These are phyloP conservation scores for Musa schizocarpa DNA, from an alignment of 176 grass and related monocot genomes.

Conservation along the genomic window DNA sequence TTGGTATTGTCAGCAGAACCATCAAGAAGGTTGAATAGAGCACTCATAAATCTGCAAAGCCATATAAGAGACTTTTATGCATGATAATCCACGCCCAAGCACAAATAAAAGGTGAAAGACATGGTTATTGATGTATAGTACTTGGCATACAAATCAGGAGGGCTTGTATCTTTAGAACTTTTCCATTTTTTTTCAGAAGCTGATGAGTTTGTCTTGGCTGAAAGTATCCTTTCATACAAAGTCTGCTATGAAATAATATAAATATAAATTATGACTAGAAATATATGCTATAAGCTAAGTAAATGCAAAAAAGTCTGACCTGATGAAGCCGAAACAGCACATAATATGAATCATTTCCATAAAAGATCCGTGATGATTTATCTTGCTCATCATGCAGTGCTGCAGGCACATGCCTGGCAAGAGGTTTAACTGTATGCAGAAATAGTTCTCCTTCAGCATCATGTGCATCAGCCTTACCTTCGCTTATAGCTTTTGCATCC, in stretches of 20 bases:
- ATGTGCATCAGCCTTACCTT: slow-evolving; percentile 20
- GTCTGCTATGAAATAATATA: slow-evolving; percentile 41
- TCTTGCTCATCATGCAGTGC: slow-evolving; percentile 53
- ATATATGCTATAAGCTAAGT: background rate
- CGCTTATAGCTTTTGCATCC: slow-evolving; percentile 74
- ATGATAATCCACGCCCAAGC: background rate
- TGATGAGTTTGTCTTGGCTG: slow-evolving; percentile 85
- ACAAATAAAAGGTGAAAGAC: background rate
- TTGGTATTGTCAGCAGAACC: slow-evolving; percentile 95
- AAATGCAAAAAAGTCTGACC: slow-evolving; percentile 35
- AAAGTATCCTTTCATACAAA: slow-evolving; percentile 86
- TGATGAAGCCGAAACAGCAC: slow-evolving; percentile 86
- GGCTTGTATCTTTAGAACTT: slow-evolving; percentile 85
- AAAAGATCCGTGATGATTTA: slow-evolving; percentile 60
- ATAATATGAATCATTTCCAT: slow-evolving; percentile 96
- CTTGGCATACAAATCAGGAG: slow-evolving; percentile 88
- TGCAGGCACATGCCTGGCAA: slow-evolving; percentile 70
- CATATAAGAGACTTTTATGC: background rate
- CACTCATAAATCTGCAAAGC: slow-evolving; percentile 64
- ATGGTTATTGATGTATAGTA: slow-evolving; percentile 22
- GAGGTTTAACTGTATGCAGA: slow-evolving; percentile 65
- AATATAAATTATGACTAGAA: background rate
- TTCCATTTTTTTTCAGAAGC: slow-evolving; percentile 95
- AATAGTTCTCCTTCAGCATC: slow-evolving; percentile 81
- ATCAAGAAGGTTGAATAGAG: slow-evolving; percentile 83